Conservation (phyloP, 441 rosid species). For the Bruguiera hainesii region DNA sequence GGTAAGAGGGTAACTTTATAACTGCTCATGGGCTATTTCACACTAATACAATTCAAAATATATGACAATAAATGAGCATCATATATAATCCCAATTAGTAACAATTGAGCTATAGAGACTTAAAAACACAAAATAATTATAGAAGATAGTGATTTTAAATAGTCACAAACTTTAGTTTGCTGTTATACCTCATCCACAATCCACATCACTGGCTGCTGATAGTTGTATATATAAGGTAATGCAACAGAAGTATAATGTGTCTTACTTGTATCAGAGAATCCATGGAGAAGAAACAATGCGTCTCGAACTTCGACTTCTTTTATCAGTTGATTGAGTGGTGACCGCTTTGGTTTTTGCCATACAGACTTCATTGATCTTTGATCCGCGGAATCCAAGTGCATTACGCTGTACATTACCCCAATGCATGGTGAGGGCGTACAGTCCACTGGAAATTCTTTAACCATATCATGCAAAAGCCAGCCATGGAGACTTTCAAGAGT, state of each 20-base stretch:
- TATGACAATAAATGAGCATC: too few relatives aligned
- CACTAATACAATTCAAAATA: too few relatives aligned
- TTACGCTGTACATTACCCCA: too few relatives aligned
- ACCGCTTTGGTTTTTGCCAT: too few relatives aligned
- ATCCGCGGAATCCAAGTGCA: too few relatives aligned
- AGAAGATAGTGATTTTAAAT: constrained; percentile 1
- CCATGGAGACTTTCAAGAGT: constrained; percentile 24
- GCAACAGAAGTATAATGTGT: neutral
- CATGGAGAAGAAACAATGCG: neutral
- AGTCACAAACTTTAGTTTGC: constrained; percentile 13
- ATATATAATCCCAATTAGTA: too few relatives aligned
- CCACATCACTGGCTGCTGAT: constrained; percentile 14
- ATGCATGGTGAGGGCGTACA: too few relatives aligned
- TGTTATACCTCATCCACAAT: neutral
- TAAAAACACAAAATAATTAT: neutral
- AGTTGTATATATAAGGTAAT: neutral
- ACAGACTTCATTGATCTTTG: too few relatives aligned
- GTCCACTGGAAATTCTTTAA: neutral
- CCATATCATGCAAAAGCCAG: neutral
- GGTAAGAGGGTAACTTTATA: too few relatives aligned
- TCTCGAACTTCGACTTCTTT: neutral
- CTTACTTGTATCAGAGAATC: constrained; percentile 1
- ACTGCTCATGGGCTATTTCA: too few relatives aligned
- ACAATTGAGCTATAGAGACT: neutral
- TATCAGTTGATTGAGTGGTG: neutral